phyloP scores from a whole-genome alignment of 495 filamentous ascomycete species.

The Pyrenula massariospora region DNA sequence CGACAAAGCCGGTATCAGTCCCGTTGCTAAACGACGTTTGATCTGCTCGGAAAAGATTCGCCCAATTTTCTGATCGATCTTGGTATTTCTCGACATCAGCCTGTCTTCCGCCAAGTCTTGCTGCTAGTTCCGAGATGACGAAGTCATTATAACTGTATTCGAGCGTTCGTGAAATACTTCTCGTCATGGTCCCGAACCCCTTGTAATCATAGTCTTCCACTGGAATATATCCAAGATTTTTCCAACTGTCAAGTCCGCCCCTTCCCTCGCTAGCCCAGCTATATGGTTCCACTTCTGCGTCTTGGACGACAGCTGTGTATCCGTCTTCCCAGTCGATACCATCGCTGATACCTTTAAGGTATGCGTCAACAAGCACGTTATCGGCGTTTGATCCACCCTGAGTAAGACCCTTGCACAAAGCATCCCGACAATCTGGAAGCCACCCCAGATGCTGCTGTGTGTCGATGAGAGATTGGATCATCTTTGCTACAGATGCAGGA shows the following conservation, averaged over 20 bases:
- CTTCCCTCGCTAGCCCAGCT: slow-evolving; percentile 65
- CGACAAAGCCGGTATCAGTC: slow-evolving; percentile 38
- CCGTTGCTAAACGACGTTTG: slow-evolving; percentile 32
- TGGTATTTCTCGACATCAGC: slow-evolving; percentile 50
- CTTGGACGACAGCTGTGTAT: slow-evolving; percentile 53
- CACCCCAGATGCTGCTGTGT: slow-evolving; percentile 60
- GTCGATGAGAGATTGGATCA: slow-evolving; percentile 60
- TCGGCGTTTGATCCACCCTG: slow-evolving; percentile 72
- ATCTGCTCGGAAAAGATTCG: slow-evolving; percentile 54
- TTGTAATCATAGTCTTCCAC: slow-evolving; percentile 57
- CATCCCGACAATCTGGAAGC: slow-evolving; percentile 54
- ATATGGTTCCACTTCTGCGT: slow-evolving; percentile 54
- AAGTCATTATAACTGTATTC: slow-evolving; percentile 70
- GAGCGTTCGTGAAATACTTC: slow-evolving; percentile 57
- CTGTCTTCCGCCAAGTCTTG: slow-evolving; percentile 37
- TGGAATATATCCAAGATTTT: slow-evolving; percentile 52
- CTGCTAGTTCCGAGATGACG: slow-evolving; percentile 38
- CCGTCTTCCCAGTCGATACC: slow-evolving; percentile 58
- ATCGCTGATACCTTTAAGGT: slow-evolving; percentile 52
- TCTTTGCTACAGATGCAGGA: slow-evolving; percentile 47
- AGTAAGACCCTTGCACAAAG: slow-evolving; percentile 57
- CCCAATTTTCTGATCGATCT: slow-evolving; percentile 49
- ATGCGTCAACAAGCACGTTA: slow-evolving; percentile 65
- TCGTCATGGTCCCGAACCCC: slow-evolving; percentile 60
- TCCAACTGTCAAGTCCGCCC: slow-evolving; percentile 64